Conservation (phyloP, 176 grass and related monocot species). For the Saccharum officinarum region DNA sequence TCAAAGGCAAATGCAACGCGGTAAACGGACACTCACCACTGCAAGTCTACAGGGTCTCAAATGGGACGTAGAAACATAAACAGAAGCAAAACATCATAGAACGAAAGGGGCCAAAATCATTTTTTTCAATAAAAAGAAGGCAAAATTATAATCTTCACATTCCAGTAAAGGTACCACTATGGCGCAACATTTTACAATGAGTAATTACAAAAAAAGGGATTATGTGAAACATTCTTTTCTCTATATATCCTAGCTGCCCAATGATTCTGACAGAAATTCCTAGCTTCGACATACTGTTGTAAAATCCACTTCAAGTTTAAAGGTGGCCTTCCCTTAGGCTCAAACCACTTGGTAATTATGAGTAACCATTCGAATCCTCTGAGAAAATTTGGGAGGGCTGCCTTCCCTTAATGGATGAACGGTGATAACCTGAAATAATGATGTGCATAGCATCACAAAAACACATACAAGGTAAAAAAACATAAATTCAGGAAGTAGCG, state of each 20-base stretch:
- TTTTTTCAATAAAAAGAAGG: neutral
- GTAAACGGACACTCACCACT: too few species aligned
- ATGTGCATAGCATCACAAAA: constrained; percentile 13
- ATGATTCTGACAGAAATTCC: neutral
- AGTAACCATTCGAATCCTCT: constrained; percentile 67
- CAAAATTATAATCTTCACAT: neutral
- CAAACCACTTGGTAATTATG: constrained; percentile 60
- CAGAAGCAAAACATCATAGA: neutral
- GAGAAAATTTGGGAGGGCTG: constrained; percentile 56
- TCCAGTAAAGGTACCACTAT: too few species aligned
- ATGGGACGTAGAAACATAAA: too few species aligned
- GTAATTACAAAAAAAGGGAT: neutral
- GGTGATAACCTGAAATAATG: constrained; percentile 58
- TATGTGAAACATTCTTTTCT: neutral
- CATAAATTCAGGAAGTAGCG: neutral
- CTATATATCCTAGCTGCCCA: neutral
- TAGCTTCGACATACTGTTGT: neutral
- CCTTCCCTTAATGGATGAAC: constrained; percentile 48
- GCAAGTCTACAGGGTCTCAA: too few species aligned
- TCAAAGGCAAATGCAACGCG: neutral
- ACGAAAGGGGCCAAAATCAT: neutral
- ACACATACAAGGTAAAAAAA: neutral
- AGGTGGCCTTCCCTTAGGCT: neutral
- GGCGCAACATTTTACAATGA: too few species aligned
- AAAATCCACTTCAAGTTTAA: constrained; percentile 5